Evolutionary conservation across 768 basidiomycete species (phyloP).

Genomic region (Kwoniella mangroviensis): DNA sequence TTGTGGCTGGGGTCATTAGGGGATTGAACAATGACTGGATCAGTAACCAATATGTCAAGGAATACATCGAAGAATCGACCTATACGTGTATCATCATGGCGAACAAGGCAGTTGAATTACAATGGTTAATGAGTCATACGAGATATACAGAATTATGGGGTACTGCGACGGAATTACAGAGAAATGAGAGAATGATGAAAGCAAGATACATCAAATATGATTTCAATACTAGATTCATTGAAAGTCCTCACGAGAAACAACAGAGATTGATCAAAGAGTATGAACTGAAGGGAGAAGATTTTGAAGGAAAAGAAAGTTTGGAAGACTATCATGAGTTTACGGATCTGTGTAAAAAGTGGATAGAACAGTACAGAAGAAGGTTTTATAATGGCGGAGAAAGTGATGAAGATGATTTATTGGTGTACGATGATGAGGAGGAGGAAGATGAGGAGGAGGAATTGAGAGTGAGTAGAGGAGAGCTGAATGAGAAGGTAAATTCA

Average conservation of each 20-base stretch:
- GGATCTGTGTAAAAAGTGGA: conserved; percentile 5
- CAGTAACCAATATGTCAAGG: background rate
- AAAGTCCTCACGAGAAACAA: background rate
- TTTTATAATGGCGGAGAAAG: background rate
- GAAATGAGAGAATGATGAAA: conserved; percentile 13
- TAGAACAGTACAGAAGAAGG: background rate
- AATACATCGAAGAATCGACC: conserved; percentile 5
- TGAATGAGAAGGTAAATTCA: conserved; percentile 8
- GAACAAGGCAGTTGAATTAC: conserved; percentile 10
- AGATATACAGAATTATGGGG: conserved; percentile 18
- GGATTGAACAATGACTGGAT: conserved; percentile 9
- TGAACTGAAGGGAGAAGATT: conserved; percentile 25
- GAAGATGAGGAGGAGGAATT: conserved; percentile 13
- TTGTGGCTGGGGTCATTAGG: background rate
- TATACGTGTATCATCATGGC: conserved; percentile 1
- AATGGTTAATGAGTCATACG: conserved; percentile 28
- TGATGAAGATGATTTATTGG: conserved; percentile 6
- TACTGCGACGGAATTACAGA: conserved; percentile 19
- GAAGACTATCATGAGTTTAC: conserved; percentile 11
- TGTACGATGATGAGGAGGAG: conserved; percentile 3
- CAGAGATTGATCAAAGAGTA: conserved; percentile 12
- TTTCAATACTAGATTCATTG: background rate
- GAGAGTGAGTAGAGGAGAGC: background rate
- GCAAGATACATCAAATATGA: background rate
- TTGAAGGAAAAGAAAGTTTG: background rate